Evolutionary conservation across 2,329 filamentous ascomycete species (phyloP).

Genomic region (Fusarium anthophilum): DNA sequence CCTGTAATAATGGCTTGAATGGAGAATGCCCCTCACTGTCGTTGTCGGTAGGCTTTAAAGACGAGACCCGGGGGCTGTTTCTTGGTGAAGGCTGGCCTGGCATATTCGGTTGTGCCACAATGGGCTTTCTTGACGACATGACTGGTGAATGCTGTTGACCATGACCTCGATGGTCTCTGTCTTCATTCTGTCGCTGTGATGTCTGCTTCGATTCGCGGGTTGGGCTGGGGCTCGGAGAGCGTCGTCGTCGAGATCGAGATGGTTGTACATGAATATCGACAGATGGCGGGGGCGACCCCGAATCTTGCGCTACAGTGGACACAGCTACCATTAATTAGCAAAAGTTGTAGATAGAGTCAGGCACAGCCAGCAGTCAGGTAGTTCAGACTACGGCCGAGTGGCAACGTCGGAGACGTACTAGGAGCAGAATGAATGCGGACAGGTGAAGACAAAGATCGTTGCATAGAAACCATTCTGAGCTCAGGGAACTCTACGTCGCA

Average conservation of each 20-base stretch:
- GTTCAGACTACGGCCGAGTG: not conserved
- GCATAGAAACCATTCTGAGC: slow-evolving; percentile 69
- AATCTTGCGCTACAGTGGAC: slow-evolving; percentile 48
- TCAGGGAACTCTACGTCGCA: slow-evolving; percentile 48
- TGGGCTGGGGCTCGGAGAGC: slow-evolving; percentile 65
- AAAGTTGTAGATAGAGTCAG: slow-evolving; percentile 3
- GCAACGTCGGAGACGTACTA: slow-evolving; percentile 60
- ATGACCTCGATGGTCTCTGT: slow-evolving; percentile 52
- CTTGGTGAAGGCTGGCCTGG: slow-evolving; percentile 45
- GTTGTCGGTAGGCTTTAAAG: slow-evolving; percentile 43
- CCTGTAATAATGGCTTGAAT: slow-evolving; percentile 66
- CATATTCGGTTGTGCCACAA: slow-evolving; percentile 57
- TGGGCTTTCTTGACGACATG: slow-evolving; percentile 57
- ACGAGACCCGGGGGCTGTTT: slow-evolving; percentile 40
- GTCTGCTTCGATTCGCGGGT: slow-evolving; percentile 55
- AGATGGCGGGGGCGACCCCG: slow-evolving; percentile 65
- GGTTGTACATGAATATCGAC: slow-evolving; percentile 61
- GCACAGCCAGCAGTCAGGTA: slow-evolving; percentile 8
- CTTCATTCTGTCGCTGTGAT: slow-evolving; percentile 56
- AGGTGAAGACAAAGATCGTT: slow-evolving; percentile 70
- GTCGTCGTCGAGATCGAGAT: slow-evolving; percentile 59
- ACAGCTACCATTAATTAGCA: slow-evolving; percentile 49
- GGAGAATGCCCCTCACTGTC: slow-evolving; percentile 55
- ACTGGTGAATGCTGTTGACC: slow-evolving; percentile 50
- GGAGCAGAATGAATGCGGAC: slow-evolving; percentile 66